Evolutionary conservation across 2,329 filamentous ascomycete species (phyloP), one percentile per base, ranked within the genome.

Genomic region (Arthrocladium fulminans): DNA sequence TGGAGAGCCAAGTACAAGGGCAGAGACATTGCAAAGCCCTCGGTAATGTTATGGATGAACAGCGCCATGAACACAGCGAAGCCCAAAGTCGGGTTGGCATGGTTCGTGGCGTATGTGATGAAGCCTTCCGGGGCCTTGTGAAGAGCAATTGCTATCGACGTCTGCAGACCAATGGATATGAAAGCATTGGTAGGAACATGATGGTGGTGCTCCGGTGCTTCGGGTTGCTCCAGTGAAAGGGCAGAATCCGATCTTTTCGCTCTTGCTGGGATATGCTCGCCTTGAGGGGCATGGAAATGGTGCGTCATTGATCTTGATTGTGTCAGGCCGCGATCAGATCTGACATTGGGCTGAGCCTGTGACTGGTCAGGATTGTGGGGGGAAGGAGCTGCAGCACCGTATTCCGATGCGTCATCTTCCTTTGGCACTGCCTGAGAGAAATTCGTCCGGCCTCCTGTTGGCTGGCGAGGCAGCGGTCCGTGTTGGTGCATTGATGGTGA

Each of bases 21-120:
- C 0, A 98, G 71, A 0, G 88, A 88, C 76, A 98, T 84, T 53
- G 89, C 87, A 63, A 97, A 97, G 1, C 92, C 92, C 69, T 98
- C 92, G 23, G 88, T 89, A 60, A 98, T 94, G 69, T 97, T 98
- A 74, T 98, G 92, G 51, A 98, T 90, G 63, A 95, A 95, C 6
- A 98, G 77, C 0, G 92, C 90, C 65, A 97, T 79, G 69, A 98
- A 98, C 47, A 98, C 88, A 45, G 86, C 85, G 66, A 95, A 81
- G 17, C 92, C 92, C 0, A 98, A 79, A 0, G 77, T 74, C 0
- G 92, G 89, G 63, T 89, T 97, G 10, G 88, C 90, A 63, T 98
- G 92, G 66, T 97, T 98, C 8, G 92, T 96, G 8, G 92, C 90
- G 64, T 94, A 98, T 1, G 90, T 97, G 58, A 98, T 83, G 66